phyloP scores from a whole-genome alignment of 495 filamentous ascomycete genomes.

The Copromyces sp. region DNA sequence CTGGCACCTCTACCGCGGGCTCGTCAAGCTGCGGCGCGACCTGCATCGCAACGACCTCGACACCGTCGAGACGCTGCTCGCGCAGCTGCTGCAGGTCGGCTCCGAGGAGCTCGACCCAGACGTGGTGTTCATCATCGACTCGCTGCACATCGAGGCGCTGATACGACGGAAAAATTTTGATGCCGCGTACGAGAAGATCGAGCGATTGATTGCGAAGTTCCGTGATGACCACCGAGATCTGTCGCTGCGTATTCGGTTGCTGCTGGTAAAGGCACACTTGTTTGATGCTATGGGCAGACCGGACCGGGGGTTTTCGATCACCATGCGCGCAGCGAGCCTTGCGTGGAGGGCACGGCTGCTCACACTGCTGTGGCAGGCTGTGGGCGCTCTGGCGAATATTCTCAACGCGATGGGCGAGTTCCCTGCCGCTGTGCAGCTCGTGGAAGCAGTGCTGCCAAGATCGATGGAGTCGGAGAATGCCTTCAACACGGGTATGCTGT shows the following conservation, averaged over 20 bases:
- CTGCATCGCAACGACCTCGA: slow-evolving; percentile 62
- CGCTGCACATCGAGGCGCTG: slow-evolving; percentile 61
- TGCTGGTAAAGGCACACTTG: slow-evolving; percentile 66
- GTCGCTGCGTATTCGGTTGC: slow-evolving; percentile 60
- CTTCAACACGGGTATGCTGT: slow-evolving; percentile 54
- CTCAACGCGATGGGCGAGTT: slow-evolving; percentile 69
- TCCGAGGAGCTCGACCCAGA: slow-evolving; percentile 52
- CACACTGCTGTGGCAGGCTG: slow-evolving; percentile 65
- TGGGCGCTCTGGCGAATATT: slow-evolving; percentile 57
- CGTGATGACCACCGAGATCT: slow-evolving; percentile 66
- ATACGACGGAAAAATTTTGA: slow-evolving; percentile 52
- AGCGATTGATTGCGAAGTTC: slow-evolving; percentile 52
- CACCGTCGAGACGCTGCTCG: slow-evolving; percentile 57
- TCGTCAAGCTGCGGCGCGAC: slow-evolving; percentile 60
- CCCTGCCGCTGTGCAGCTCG: slow-evolving; percentile 51
- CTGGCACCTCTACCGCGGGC: slow-evolving; percentile 62
- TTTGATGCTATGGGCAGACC: slow-evolving; percentile 61
- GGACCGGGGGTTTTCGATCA: slow-evolving; percentile 73
- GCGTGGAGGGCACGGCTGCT: slow-evolving; percentile 64
- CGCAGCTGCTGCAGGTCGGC: slow-evolving; percentile 41
- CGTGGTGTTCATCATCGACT: slow-evolving; percentile 56
- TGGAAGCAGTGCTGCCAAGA: slow-evolving; percentile 72
- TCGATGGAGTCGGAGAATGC: slow-evolving; percentile 65
- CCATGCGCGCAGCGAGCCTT: slow-evolving; percentile 67
- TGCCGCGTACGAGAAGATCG: slow-evolving; percentile 56